Evolutionary conservation across 169 alveolate species (phyloP).

Genomic region (Plasmodium ovale): DNA sequence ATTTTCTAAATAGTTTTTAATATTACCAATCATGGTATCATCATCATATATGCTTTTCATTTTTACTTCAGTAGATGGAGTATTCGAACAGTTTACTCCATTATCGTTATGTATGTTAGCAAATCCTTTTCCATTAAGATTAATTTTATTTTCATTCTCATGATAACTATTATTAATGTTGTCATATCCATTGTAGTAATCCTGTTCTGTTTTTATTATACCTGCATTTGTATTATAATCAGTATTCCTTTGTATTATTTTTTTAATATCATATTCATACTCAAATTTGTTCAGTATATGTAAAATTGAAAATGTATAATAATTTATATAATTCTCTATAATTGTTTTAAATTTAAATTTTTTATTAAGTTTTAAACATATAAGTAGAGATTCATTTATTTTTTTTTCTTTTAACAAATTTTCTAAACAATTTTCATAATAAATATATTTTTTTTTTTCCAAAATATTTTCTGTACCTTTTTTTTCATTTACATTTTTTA

Average conservation of each 20-base stretch:
- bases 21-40: conserved; percentile 17
- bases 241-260: conserved; percentile 14
- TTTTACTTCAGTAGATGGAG: neutral
- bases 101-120: neutral
- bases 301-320: conserved; percentile 60
- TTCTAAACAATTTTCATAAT: conserved; percentile 68
- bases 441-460: conserved; percentile 27
- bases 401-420: conserved; percentile 54
- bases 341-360: conserved; percentile 68
- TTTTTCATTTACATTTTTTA: conserved; percentile 55
- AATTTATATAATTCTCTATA: conserved; percentile 71
- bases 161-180: neutral
- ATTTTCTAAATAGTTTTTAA: conserved; percentile 63
- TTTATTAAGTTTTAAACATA: conserved; percentile 66
- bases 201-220: neutral
- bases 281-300: conserved; percentile 45
- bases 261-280: conserved; percentile 54
- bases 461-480: conserved; percentile 21
- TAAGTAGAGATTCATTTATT: conserved; percentile 62
- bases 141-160: neutral
- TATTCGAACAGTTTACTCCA: neutral
- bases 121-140: neutral
- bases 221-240: neutral
- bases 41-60: conserved; percentile 2
- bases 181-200: neutral